Evolutionary conservation across 257 asterid species (phyloP).

Genomic region (Cruciata laevipes): DNA sequence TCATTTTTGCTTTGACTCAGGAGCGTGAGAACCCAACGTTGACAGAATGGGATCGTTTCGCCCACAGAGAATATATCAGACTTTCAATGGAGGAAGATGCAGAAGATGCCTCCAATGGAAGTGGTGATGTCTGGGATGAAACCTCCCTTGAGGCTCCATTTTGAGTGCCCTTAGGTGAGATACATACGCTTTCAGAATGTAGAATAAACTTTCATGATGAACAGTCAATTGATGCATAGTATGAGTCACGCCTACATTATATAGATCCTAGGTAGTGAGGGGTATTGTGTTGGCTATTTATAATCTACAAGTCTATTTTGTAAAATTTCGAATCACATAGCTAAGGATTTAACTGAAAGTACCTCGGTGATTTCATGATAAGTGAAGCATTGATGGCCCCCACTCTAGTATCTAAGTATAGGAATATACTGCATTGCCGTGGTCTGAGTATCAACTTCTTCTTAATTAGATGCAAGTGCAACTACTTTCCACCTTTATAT

Average conservation of each 20-base stretch:
- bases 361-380: not conserved
- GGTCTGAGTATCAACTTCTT: not conserved
- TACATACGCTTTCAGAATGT: not conserved
- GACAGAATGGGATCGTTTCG: conserved; percentile 99
- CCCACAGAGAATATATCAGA: conserved; percentile 97
- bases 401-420: not conserved
- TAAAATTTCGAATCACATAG: not conserved
- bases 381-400: not conserved
- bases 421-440: not conserved
- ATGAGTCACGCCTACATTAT: not conserved
- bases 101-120: conserved; percentile 98
- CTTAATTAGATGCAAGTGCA: no score
- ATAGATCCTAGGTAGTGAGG: not conserved
- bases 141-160: conserved; percentile 97
- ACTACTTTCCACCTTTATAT: no score
- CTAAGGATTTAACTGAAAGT: not conserved
- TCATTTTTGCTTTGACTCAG: conserved; percentile 34
- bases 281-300: not conserved
- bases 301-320: not conserved
- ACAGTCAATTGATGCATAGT: not conserved
- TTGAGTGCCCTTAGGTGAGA: conserved; percentile 58
- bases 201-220: not conserved
- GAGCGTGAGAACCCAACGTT: conserved; percentile 97
- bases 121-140: conserved; percentile 99
- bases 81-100: conserved; percentile 99